phyloP scores from a whole-genome alignment of 345 rosid species.

The Psidium friedrichsthalianum region DNA sequence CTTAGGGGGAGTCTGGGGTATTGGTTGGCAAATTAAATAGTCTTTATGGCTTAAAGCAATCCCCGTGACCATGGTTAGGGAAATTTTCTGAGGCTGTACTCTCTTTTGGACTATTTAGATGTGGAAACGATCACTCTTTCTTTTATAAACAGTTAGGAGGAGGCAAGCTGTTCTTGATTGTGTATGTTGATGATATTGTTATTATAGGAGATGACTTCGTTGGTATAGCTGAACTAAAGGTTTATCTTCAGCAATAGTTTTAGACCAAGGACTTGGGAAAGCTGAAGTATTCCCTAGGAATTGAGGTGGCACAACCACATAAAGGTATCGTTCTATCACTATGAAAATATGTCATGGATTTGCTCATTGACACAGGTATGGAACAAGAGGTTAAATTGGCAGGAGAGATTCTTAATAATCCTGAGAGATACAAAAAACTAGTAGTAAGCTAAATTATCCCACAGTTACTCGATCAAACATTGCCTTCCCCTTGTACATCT shows the following conservation, averaged over 20 bases:
- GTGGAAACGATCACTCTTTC: not conserved
- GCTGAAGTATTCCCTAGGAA: not conserved
- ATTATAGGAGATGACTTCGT: not conserved
- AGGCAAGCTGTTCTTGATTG: not conserved
- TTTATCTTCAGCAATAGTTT: not conserved
- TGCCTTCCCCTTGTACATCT: not conserved
- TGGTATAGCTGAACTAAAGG: too few species aligned
- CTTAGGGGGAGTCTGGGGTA: not conserved
- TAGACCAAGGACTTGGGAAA: not conserved
- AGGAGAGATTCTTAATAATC: not conserved
- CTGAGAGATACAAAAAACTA: rapidly evolving
- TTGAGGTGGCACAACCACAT: not conserved
- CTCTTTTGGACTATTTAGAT: not conserved
- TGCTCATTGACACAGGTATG: not conserved
- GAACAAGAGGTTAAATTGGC: too few species aligned
- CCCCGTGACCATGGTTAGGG: not conserved
- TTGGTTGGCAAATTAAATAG: not conserved
- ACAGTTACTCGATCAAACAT: not conserved
- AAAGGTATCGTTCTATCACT: not conserved
- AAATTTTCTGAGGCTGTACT: not conserved
- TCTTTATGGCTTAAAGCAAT: too few species aligned
- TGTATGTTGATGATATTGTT: not conserved
- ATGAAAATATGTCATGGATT: not conserved
- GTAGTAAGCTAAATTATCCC: not conserved
- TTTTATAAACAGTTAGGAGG: too few species aligned